Conservation (phyloP, 768 basidiomycete species). For the Podaxis pistillaris region DNA sequence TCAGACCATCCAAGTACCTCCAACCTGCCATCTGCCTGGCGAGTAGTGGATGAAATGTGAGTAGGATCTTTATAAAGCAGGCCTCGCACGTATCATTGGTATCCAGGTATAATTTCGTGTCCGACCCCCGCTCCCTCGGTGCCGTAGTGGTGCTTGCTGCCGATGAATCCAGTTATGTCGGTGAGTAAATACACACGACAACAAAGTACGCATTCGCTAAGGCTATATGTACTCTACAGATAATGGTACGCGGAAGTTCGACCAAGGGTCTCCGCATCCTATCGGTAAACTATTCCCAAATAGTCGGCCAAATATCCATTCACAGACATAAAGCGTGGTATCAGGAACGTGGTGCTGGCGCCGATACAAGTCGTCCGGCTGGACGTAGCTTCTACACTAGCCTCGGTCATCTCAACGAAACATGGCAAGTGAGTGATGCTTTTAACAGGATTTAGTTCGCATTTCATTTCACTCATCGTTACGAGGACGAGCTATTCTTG, state of each 20-base stretch:
- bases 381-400: constrained; percentile 86
- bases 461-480: constrained; percentile 14
- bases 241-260: constrained; percentile 45
- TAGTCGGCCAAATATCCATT: background rate
- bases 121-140: constrained; percentile 64
- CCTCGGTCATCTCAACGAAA: constrained; percentile 76
- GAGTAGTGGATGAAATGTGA: constrained; percentile 60
- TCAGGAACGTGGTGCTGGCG: constrained; percentile 72
- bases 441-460: background rate
- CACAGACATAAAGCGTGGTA: constrained; percentile 64
- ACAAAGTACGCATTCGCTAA: background rate
- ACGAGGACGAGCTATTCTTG: constrained; percentile 64
- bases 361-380: constrained; percentile 42
- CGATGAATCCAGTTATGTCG: constrained; percentile 61
- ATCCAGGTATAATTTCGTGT: constrained; percentile 67
- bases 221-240: constrained; percentile 30
- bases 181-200: constrained; percentile 28
- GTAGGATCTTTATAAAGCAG: constrained; percentile 10
- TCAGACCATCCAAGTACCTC: constrained; percentile 60
- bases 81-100: background rate
- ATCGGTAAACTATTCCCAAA: constrained; percentile 44
- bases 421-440: constrained; percentile 59
- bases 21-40: constrained; percentile 52
- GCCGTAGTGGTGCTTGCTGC: constrained; percentile 63
- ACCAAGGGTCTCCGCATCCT: constrained; percentile 77